Evolutionary conservation across 768 basidiomycete genomes (phyloP).

Genomic region (Leccinellum luteum): DNA sequence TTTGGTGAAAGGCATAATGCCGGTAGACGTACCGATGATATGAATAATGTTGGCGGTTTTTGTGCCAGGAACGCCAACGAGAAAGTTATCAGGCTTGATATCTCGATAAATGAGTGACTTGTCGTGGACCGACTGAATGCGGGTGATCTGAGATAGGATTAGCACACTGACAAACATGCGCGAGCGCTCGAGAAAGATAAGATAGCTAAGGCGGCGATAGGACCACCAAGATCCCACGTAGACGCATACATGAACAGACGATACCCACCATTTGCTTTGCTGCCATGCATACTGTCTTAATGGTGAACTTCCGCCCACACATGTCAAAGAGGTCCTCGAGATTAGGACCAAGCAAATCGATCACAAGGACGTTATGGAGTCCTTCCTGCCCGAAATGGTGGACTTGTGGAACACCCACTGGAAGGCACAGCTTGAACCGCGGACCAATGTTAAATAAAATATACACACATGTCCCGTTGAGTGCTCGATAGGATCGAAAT

Average conservation of each 20-base stretch:
- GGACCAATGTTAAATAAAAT: constrained; percentile 7
- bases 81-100: constrained; percentile 99
- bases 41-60: constrained; percentile 88
- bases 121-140: constrained; percentile 96
- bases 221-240: background rate
- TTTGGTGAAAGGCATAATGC: background rate
- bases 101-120: constrained; percentile 98
- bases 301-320: constrained; percentile 96
- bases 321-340: constrained; percentile 98
- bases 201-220: constrained; percentile 3
- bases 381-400: constrained; percentile 99
- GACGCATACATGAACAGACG: background rate
- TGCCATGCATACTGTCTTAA: constrained; percentile 99
- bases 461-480: constrained; percentile 81
- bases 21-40: constrained; percentile 67
- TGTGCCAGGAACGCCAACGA: constrained; percentile 90
- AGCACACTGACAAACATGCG: background rate
- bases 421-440: constrained; percentile 10
- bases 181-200: constrained; percentile 1
- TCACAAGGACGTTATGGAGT: constrained; percentile 91
- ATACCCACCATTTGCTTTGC: constrained; percentile 94
- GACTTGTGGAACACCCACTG: constrained; percentile 96
- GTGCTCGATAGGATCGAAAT: constrained; percentile 93
- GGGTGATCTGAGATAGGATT: constrained; percentile 67
- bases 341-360: constrained; percentile 96